These are phyloP conservation scores for Annulohypoxylon truncatum DNA, from an alignment of 2,329 filamentous ascomycete species.

Conservation along the genomic window DNA sequence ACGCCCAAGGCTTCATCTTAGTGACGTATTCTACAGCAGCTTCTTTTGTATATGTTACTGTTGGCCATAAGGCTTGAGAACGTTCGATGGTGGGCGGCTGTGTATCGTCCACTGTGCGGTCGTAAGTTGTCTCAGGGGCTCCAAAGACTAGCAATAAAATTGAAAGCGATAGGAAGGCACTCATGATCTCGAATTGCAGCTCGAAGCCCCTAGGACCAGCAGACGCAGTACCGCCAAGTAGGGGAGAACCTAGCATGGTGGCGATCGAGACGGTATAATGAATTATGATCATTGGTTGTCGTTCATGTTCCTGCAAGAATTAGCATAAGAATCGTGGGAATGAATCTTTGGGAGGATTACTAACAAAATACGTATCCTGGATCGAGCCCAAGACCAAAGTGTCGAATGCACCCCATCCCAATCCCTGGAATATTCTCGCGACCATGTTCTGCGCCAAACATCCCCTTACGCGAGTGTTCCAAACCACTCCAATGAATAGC, in stretches of 20 bases:
- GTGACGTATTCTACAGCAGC: conserved; percentile 53
- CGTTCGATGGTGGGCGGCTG: conserved; percentile 31
- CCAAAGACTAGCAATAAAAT: conserved; percentile 61
- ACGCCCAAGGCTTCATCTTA: conserved; percentile 56
- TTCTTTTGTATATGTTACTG: conserved; percentile 49
- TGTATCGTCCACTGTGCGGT: conserved; percentile 52
- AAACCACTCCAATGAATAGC: conserved; percentile 62
- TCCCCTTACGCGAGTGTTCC: conserved; percentile 59
- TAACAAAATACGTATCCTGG: conserved; percentile 68
- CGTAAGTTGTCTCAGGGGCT: conserved; percentile 65
- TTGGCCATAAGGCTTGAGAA: conserved; percentile 42
- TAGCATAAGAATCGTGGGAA: background rate
- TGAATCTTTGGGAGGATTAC: conserved; percentile 35
- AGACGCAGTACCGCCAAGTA: conserved; percentile 64
- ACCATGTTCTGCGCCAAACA: conserved; percentile 62
- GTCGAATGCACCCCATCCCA: conserved; percentile 71
- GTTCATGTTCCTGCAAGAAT: conserved; percentile 62
- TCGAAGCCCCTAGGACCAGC: conserved; percentile 55
- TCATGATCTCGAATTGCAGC: conserved; percentile 64
- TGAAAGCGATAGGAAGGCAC: conserved; percentile 59
- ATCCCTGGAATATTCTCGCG: conserved; percentile 64
- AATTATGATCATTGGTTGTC: conserved; percentile 57
- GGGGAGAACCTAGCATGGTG: conserved; percentile 65
- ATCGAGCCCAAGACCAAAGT: conserved; percentile 64
- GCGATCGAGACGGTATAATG: conserved; percentile 59